These are phyloP conservation scores for Akanthomyces lecanii DNA, from an alignment of 2,329 filamentous ascomycete genomes.

Conservation along the genomic window DNA sequence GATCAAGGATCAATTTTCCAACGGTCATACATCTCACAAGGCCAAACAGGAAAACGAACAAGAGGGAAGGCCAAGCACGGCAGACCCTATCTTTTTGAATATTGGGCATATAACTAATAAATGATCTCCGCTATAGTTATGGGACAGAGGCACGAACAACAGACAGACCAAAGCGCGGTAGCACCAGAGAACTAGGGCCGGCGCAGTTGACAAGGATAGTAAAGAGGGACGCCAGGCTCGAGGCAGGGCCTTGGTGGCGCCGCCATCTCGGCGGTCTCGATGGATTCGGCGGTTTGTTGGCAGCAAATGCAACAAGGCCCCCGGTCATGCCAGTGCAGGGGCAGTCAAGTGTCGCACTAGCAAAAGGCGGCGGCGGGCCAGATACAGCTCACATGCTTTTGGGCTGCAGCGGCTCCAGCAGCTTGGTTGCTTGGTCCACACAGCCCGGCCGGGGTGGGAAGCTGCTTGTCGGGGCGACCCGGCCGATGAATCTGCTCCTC, in stretches of 20 bases:
- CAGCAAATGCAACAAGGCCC: not conserved
- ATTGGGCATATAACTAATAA: not conserved
- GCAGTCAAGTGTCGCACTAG: slow-evolving; percentile 3
- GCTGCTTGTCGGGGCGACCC: slow-evolving; percentile 6
- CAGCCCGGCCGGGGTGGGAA: not conserved
- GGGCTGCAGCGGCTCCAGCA: not conserved
- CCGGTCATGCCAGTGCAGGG: not conserved
- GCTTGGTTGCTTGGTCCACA: not conserved
- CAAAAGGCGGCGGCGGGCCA: not conserved
- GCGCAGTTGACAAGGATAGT: not conserved
- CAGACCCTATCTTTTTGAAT: not conserved
- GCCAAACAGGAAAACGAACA: not conserved
- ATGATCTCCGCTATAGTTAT: not conserved
- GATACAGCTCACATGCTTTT: slow-evolving; percentile 3
- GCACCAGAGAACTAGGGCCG: not conserved
- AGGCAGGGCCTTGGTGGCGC: not conserved
- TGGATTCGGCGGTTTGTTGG: not conserved
- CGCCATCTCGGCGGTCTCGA: slow-evolving; percentile 9
- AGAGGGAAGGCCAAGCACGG: not conserved
- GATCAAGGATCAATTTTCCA: not conserved
- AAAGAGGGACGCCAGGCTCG: not conserved
- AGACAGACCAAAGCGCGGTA: not conserved
- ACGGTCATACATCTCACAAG: not conserved
- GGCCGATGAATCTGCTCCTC: not conserved
- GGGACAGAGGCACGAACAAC: not conserved